Evolutionary conservation across 768 basidiomycete species (phyloP), one percentile per base, ranked within the genome.

Genomic region (Mycena olivaceomarginata): DNA sequence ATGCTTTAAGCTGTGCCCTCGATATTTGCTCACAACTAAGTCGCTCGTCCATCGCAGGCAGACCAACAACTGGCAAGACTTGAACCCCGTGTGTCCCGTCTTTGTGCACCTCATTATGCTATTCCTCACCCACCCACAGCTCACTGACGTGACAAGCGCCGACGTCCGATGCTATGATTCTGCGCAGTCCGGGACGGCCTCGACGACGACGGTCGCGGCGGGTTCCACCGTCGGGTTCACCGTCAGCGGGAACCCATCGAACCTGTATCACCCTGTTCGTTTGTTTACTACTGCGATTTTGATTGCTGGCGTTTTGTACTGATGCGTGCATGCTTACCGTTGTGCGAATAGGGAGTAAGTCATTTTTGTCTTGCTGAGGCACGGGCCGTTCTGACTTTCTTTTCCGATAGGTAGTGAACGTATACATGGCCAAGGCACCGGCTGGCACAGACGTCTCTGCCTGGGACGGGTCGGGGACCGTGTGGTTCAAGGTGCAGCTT

Each of bases 151-250:
- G 15, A 76, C 72, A 1, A 43, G 37, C 15, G 46, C 10, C 63
- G 76, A 79, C 59, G 25, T 79, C 39, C 71, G 75, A 5, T 79
- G 78, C 68, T 76, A 79, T 68, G 41, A 39, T 2, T 70, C 75
- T 7, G 2, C 12, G 22, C 15, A 77, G 43, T 68, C 67, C 3
- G 65, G 67, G 10, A 77, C 72, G 22, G 25, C 78, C 5, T 74
- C 78, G 48, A 77, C 75, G 0, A 57, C 60, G 3, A 56, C 64
- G 2, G 67, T 78, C 39, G 66, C 69, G 2, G 77, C 77, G 1
- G 77, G 77, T 5, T 75, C 74, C 4, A 78, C 70, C 1, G 67
- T 78, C 8, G 77, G 77, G 1, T 75, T 78, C 41, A 75, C 65
- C 11, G 48, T 70, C 20, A 64, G 18, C 43, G 76, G 70, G 15